A percentile compares a stretch with the other conserved stretches of the same genome.
These are phyloP conservation scores for Garcia nutans DNA, from an alignment of 345 rosid genomes.

Conservation along the genomic window DNA sequence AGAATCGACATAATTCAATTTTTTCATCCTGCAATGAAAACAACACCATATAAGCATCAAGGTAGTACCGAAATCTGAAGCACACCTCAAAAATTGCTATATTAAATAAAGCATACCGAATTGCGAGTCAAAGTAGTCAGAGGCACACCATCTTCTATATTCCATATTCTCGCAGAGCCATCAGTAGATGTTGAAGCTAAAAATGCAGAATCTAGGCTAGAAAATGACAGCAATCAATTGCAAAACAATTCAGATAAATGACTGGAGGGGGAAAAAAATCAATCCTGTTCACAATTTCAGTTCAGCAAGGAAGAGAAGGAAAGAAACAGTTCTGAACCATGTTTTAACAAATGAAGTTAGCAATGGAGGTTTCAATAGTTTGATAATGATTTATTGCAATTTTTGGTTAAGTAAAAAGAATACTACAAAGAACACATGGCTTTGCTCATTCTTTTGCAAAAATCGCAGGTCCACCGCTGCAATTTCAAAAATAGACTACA, in stretches of 20 bases:
- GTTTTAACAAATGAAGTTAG: neutral
- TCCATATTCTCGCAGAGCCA: slow-evolving; percentile 96
- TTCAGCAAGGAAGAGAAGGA: neutral
- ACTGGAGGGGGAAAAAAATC: neutral
- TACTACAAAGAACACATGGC: neutral
- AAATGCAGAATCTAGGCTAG: slow-evolving; percentile 88
- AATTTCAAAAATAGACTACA: neutral
- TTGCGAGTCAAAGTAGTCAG: slow-evolving; percentile 66
- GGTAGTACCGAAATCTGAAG: slow-evolving; percentile 12
- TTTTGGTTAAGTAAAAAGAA: neutral
- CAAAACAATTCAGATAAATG: slow-evolving; percentile 13
- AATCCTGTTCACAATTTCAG: neutral
- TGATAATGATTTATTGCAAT: neutral
- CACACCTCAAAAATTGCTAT: neutral
- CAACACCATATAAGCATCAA: slow-evolving; percentile 6
- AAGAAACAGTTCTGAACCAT: neutral
- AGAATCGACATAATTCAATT: slow-evolving; percentile 77
- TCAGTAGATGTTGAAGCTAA: slow-evolving; percentile 84
- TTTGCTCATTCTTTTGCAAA: neutral
- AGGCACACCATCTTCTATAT: slow-evolving; percentile 77
- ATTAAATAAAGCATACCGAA: slow-evolving; percentile 43
- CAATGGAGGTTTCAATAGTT: neutral
- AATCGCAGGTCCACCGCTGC: neutral
- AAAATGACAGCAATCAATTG: slow-evolving; percentile 23
- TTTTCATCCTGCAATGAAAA: slow-evolving; percentile 65